Base-by-base conservation (phyloP, 768 basidiomycete genomes). In the Tricholoma furcatifolium region DNA sequence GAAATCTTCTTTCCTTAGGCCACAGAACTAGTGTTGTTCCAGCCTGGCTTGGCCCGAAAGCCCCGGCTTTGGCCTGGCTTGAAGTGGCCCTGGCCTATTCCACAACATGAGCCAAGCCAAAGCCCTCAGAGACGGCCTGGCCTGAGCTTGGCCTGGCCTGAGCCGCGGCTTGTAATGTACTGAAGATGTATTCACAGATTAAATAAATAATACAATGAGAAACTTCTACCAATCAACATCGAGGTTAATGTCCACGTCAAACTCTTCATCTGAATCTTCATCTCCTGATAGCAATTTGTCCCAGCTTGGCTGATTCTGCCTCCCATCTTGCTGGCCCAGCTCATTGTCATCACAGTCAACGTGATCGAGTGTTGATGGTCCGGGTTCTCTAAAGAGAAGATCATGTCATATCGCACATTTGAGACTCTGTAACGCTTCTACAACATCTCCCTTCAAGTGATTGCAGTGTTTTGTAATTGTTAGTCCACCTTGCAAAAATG, bases 1-100 rank as follows among this genome's bases (percentile, higher is more conserved):
- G 70, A 85, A 59, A 69, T 87, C 31, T 65, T 79, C 57, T 89
- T 88, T 59, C 84, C 88, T 1, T 82, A 80, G 51, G 71, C 76
- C 27, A 65, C 67, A 48, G 59, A 60, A 38, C 12, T 55, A 58
- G 57, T 58, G 60, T 50, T 65, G 63, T 58, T 50, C 63, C 12
- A 61, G 64, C 64, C 41, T 55, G 57, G 62, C 57, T 64, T 49
- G 57, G 59, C 57, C 56, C 49, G 36, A 46, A 57, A 43, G 51
- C 58, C 51, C 27, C 51, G 54, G 62, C 62, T 62, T 57, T 50
- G 62, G 65, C 65, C 42, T 39, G 60, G 65, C 62, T 55, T 56
- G 51, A 15, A 11, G 35, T 20, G 59, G 62, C 64, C 57, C 47
- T 42, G 66, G 66, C 66, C 55, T 60, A 17, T 42, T 12, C 30